Evolutionary conservation across 768 basidiomycete genomes (phyloP).

Genomic region (Amyloporia xantha): DNA sequence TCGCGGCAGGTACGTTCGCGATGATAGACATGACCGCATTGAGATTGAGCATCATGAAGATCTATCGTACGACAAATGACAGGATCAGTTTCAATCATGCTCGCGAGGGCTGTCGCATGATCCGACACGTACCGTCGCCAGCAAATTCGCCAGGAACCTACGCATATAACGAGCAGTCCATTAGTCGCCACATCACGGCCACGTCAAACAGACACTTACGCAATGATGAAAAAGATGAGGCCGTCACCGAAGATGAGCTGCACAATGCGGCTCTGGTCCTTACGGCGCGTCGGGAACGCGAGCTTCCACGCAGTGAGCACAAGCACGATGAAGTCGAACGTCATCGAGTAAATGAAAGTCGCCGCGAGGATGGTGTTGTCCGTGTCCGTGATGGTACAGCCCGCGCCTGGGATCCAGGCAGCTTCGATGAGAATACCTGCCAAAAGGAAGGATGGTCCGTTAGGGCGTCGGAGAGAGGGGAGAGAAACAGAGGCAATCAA

Average conservation of each 20-base stretch:
- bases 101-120: not conserved
- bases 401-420: conserved; percentile 38
- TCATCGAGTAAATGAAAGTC: too few relatives aligned
- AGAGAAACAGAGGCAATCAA: not conserved
- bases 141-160: conserved; percentile 36
- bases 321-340: conserved; percentile 60
- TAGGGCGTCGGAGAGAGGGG: too few relatives aligned
- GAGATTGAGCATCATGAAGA: conserved; percentile 61
- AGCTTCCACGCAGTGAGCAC: conserved; percentile 59
- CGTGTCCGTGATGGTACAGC: conserved; percentile 52
- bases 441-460: too few relatives aligned
- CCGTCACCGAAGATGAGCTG: conserved; percentile 70
- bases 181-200: conserved; percentile 21
- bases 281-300: conserved; percentile 21
- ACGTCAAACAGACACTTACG: conserved; percentile 34
- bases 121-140: conserved; percentile 26
- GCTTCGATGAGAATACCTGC: conserved; percentile 54
- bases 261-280: conserved; percentile 38
- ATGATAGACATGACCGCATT: conserved; percentile 72
- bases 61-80: too few relatives aligned
- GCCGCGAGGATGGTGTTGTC: conserved; percentile 59
- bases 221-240: conserved; percentile 69
- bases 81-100: too few relatives aligned
- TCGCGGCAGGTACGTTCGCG: conserved; percentile 66
- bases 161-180: not conserved